These are phyloP conservation scores for Populus alba DNA, from an alignment of 345 rosid species.

Conservation along the genomic window DNA sequence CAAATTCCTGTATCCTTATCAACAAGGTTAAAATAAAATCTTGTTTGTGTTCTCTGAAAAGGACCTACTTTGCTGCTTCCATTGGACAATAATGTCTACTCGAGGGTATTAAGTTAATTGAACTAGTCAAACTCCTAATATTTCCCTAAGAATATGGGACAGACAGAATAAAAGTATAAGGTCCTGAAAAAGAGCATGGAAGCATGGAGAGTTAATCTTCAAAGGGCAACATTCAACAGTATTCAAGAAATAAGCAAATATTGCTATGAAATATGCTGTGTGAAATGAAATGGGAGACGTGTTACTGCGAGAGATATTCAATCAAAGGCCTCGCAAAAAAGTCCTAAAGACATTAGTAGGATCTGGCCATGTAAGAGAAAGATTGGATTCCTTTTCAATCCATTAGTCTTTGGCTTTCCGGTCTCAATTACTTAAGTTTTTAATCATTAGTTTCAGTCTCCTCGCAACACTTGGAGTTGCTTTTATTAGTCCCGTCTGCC, in stretches of 20 bases:
- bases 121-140: too few species aligned
- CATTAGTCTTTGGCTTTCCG: neutral
- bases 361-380: neutral
- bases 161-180: neutral
- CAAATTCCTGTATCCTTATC: too few species aligned
- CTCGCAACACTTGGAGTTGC: neutral
- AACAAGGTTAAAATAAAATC: too few species aligned
- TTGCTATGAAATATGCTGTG: neutral
- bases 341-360: neutral
- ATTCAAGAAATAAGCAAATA: neutral
- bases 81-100: too few species aligned
- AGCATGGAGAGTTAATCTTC: neutral
- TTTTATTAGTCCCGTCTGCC: neutral
- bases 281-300: neutral
- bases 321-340: neutral
- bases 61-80: too few species aligned
- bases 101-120: too few species aligned
- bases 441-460: neutral
- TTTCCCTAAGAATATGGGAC: too few species aligned
- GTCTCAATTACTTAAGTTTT: neutral
- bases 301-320: neutral
- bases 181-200: neutral
- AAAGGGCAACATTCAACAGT: neutral
- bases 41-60: too few species aligned
- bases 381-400: neutral